phyloP scores from a whole-genome alignment of 1,284 basidiomycete genomes.

The Sphagnurus paluster region DNA sequence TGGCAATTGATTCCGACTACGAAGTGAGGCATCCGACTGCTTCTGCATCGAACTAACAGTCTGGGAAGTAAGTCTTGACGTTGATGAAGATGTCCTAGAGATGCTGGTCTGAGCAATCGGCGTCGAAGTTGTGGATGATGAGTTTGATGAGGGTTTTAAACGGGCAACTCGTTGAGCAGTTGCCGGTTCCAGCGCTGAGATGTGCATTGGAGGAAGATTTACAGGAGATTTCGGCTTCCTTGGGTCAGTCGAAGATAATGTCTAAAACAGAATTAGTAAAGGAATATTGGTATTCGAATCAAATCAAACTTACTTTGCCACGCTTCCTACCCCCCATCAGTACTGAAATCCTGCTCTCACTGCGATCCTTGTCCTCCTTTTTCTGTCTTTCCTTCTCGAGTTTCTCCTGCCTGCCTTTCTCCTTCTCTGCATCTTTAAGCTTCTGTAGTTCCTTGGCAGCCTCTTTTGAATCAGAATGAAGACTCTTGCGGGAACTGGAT shows the following conservation, averaged over 20 bases:
- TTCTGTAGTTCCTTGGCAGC: slow-evolving; percentile 47
- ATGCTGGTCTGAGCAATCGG: slow-evolving; percentile 43
- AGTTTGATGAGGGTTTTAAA: slow-evolving; percentile 59
- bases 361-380: slow-evolving; percentile 80
- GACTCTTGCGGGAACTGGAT: slow-evolving; percentile 78
- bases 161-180: slow-evolving; percentile 81
- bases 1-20: slow-evolving; percentile 74
- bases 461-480: slow-evolving; percentile 73
- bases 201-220: slow-evolving; percentile 84
- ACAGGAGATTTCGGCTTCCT: slow-evolving; percentile 68
- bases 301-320: slow-evolving; percentile 74
- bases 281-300: slow-evolving; percentile 11
- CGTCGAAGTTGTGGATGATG: slow-evolving; percentile 45
- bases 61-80: slow-evolving; percentile 69
- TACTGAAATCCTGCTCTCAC: slow-evolving; percentile 83
- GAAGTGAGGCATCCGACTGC: slow-evolving; percentile 75
- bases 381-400: slow-evolving; percentile 60
- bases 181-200: slow-evolving; percentile 74
- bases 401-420: slow-evolving; percentile 57
- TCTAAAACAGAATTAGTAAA: slow-evolving; percentile 46
- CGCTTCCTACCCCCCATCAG: slow-evolving; percentile 82
- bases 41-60: slow-evolving; percentile 81
- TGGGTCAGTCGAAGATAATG: slow-evolving; percentile 80
- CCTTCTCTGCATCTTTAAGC: slow-evolving; percentile 44
- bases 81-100: slow-evolving; percentile 44